A percentile compares a stretch with the other conserved stretches of the same genome.
These are phyloP conservation scores for Atkinsonella hypoxylon DNA, from an alignment of 2,329 filamentous ascomycete genomes.

Conservation along the genomic window DNA sequence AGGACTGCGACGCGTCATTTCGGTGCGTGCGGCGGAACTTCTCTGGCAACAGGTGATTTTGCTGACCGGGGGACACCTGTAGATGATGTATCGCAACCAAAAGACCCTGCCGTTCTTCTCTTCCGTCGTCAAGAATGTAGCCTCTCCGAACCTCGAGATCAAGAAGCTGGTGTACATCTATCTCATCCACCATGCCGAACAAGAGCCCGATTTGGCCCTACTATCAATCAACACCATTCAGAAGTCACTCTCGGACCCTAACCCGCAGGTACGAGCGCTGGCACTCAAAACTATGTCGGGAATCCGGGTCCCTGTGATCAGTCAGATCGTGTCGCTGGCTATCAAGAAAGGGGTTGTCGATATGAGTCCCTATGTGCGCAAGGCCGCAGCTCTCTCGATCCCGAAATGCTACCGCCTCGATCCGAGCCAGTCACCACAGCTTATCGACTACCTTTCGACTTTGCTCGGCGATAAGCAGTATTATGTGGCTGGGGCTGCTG, in stretches of 20 bases:
- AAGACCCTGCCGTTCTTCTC: slow-evolving; percentile 90
- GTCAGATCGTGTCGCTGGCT: slow-evolving; percentile 88
- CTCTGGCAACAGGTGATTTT: not conserved
- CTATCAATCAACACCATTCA: slow-evolving; percentile 98
- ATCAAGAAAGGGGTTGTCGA: slow-evolving; percentile 91
- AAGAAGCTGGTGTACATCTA: slow-evolving; percentile 99
- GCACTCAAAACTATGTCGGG: slow-evolving; percentile 95
- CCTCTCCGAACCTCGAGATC: slow-evolving; percentile 84
- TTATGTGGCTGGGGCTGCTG: slow-evolving; percentile 89
- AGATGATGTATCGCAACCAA: slow-evolving; percentile 94
- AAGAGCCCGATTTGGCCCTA: slow-evolving; percentile 87
- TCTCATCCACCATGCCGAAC: slow-evolving; percentile 89
- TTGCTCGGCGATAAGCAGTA: slow-evolving; percentile 87
- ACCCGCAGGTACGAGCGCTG: slow-evolving; percentile 80
- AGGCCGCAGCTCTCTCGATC: slow-evolving; percentile 84
- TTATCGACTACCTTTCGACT: slow-evolving; percentile 68
- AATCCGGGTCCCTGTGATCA: slow-evolving; percentile 94
- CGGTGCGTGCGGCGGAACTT: slow-evolving; percentile 43
- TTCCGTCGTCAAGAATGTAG: slow-evolving; percentile 96
- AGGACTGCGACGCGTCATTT: slow-evolving; percentile 76
- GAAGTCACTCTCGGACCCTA: slow-evolving; percentile 87
- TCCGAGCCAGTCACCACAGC: slow-evolving; percentile 69
- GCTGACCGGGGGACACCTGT: slow-evolving; percentile 4
- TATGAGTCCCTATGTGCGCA: slow-evolving; percentile 89
- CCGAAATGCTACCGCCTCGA: slow-evolving; percentile 93